phyloP scores from a whole-genome alignment of 257 asterid species.

The Penstemon newberryi region DNA sequence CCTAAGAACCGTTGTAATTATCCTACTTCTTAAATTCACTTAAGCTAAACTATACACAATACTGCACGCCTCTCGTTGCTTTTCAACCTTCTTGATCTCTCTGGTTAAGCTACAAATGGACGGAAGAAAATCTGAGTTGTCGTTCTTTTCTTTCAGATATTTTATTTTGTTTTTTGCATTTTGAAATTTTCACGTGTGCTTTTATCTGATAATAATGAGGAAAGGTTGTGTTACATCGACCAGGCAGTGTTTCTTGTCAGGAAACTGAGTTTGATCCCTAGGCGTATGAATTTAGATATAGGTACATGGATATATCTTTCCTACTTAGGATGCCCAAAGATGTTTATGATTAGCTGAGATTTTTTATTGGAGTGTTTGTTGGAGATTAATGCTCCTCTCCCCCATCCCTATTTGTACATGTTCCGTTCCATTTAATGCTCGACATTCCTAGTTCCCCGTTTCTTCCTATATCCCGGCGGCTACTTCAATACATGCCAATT shows the following conservation, averaged over 20 bases:
- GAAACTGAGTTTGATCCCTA: neutral
- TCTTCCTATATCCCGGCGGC: too few species aligned
- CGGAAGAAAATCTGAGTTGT: neutral
- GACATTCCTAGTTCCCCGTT: too few species aligned
- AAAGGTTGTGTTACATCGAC: neutral
- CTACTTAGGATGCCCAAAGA: neutral
- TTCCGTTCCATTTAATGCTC: too few species aligned
- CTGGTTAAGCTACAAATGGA: neutral
- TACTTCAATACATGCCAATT: too few species aligned
- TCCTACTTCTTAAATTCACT: neutral
- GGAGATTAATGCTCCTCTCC: too few species aligned
- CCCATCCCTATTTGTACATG: too few species aligned
- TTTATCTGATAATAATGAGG: neutral
- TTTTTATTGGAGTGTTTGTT: neutral
- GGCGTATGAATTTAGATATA: neutral
- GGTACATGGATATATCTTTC: neutral
- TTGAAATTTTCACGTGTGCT: neutral
- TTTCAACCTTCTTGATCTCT: neutral
- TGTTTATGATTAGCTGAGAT: neutral
- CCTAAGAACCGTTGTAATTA: neutral
- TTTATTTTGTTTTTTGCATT: neutral
- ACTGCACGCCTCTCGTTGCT: slow-evolving; percentile 3
- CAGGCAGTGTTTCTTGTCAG: too few species aligned
- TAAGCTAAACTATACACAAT: neutral
- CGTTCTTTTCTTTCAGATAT: neutral